Evolutionary conservation across 225 moss, liverwort and hornwort species (phyloP), one percentile per base, ranked within the genome.

Genomic region (Sphagnum tenellum): DNA sequence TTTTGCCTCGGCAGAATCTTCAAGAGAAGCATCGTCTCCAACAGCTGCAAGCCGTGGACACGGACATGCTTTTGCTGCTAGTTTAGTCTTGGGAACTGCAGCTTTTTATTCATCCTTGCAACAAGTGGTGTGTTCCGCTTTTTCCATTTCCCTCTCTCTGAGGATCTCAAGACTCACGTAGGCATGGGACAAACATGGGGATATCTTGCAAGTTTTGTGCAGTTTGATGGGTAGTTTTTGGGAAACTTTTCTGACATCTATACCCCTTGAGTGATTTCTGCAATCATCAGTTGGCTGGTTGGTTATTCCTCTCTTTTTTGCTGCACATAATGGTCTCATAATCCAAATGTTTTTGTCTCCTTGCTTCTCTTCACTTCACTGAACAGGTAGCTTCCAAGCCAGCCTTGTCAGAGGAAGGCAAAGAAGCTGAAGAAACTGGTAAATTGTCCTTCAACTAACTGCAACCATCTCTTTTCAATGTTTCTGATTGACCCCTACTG

Each of bases 321-420:
- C 8, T 13, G 58, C 8, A 6, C 8, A 58, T 13, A 58, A 58
- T 7, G n/a, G 4, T 58, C 12, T 13, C 44, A 58, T 13, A 13
- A 8, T 58, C 58, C 13, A 13, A 13, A 13, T 58, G 6, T 8
- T 3, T 6, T 58, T 58, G 7, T 44, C n/a, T 13, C 44, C 44
- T 58, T 58, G n/a, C 58, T 13, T 5, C 4, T 6, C 13, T 58
- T n/a, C 4, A 58, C 51, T 47, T 60, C 74, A 61, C 52, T n/a
- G 44, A 70, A 65, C 77, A 80, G 74, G 57, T 79, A 4, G 67
- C 62, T 49, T 57, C 68, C 12, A 70, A 79, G 72, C 70, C 73
- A 63, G 77, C 66, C 67, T 51, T 63, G 59, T 72, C 79, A 63
- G 83, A 83, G 51, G 83, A 76, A 77, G 67, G 49, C 45, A 70